These are phyloP conservation scores for Aspergillus neotritici DNA, from an alignment of 2,329 filamentous ascomycete genomes.

Conservation along the genomic window DNA sequence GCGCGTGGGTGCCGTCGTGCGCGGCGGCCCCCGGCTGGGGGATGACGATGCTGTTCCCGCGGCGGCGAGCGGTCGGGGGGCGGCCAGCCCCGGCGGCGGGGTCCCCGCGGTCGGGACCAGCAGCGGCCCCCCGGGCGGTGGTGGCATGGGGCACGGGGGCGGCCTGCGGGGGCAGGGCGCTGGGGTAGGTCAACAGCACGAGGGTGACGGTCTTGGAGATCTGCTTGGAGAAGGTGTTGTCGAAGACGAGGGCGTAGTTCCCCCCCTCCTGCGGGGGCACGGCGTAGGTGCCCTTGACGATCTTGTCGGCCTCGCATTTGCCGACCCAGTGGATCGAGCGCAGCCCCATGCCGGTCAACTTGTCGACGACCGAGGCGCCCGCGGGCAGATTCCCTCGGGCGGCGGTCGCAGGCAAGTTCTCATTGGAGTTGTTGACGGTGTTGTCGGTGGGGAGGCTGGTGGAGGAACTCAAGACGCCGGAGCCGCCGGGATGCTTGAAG, in stretches of 20 bases:
- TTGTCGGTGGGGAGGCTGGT: constrained; percentile 38
- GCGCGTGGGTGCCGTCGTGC: constrained; percentile 50
- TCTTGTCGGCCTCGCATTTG: constrained; percentile 94
- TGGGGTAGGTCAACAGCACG: constrained; percentile 89
- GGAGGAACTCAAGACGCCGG: constrained; percentile 46
- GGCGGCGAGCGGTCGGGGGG: constrained; percentile 28
- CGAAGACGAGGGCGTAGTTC: constrained; percentile 94
- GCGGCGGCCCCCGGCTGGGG: constrained; percentile 22
- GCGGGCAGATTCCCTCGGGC: constrained; percentile 52
- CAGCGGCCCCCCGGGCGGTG: constrained; percentile 34
- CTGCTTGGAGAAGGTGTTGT: constrained; percentile 97
- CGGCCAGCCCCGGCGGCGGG: constrained; percentile 48
- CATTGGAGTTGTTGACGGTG: constrained; percentile 33
- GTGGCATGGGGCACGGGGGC: constrained; percentile 41
- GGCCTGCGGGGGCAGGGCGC: constrained; percentile 51
- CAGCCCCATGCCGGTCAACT: constrained; percentile 57
- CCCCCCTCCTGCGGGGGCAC: constrained; percentile 69
- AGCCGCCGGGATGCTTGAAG: constrained; percentile 86
- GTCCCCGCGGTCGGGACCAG: constrained; percentile 31
- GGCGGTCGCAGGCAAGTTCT: constrained; percentile 29
- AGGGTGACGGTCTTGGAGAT: constrained; percentile 92
- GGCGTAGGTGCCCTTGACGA: constrained; percentile 83
- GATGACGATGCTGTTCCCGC: constrained; percentile 23
- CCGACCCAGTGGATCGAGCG: constrained; percentile 72
- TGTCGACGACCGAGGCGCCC: constrained; percentile 65